Conservation (phyloP, 495 filamentous ascomycete species). For the Daldinia vernicosa region DNA sequence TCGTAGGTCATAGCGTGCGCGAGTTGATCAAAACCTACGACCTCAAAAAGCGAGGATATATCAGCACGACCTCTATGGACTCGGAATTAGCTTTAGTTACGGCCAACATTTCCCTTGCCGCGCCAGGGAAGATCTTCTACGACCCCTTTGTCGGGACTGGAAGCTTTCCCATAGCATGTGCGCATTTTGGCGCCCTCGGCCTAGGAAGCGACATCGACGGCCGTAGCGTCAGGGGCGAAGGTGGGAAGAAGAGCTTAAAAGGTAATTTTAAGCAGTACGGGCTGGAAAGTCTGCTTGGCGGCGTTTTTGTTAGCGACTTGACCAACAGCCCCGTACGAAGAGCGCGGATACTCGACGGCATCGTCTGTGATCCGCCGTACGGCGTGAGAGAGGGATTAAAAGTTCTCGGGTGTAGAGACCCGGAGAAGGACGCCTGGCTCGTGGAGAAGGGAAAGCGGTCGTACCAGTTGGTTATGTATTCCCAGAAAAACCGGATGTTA, state of each 20-base stretch:
- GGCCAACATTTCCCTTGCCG: conserved; percentile 86
- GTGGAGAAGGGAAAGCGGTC: conserved; percentile 74
- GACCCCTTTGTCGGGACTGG: conserved; percentile 97
- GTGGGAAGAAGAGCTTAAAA: conserved; percentile 60
- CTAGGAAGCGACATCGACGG: conserved; percentile 94
- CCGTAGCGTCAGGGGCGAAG: conserved; percentile 77
- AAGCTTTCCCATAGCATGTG: conserved; percentile 84
- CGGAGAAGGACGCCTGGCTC: conserved; percentile 66
- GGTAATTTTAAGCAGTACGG: conserved; percentile 90
- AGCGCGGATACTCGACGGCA: conserved; percentile 78
- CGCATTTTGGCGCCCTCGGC: conserved; percentile 84
- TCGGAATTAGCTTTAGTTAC: conserved; percentile 91
- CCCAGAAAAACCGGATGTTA: not conserved
- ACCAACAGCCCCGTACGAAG: conserved; percentile 83
- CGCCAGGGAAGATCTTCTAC: conserved; percentile 82
- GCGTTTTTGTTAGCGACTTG: conserved; percentile 84
- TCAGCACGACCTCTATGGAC: conserved; percentile 97
- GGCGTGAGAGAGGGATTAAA: conserved; percentile 93
- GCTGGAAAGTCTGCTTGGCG: conserved; percentile 68
- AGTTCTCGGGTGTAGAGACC: conserved; percentile 80
- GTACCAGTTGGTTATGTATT: conserved; percentile 65
- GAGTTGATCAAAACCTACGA: conserved; percentile 78
- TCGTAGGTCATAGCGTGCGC: conserved; percentile 68
- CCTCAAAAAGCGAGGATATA: conserved; percentile 91
- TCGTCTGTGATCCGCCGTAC: conserved; percentile 97